phyloP scores from a whole-genome alignment of 1,284 basidiomycete species.

The Moesziomyces sp. region DNA sequence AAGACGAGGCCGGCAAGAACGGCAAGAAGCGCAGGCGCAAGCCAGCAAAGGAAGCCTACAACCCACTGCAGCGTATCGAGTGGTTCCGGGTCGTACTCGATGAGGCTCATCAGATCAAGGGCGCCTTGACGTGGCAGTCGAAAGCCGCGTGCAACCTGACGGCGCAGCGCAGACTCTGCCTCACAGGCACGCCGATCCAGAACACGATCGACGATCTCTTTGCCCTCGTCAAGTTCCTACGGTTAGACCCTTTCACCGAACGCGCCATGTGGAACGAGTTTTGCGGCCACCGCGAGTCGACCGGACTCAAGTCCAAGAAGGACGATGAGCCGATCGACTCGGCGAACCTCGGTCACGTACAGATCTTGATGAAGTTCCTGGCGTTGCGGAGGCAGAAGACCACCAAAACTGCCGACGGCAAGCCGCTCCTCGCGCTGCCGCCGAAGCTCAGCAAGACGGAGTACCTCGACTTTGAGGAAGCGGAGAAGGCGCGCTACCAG shows the following conservation, averaged over 20 bases:
- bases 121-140: slow-evolving; percentile 90
- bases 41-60: slow-evolving; percentile 74
- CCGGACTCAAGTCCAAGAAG: slow-evolving; percentile 33
- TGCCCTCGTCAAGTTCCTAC: slow-evolving; percentile 94
- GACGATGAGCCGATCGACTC: slow-evolving; percentile 72
- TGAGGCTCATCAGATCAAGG: slow-evolving; percentile 94
- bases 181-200: slow-evolving; percentile 98
- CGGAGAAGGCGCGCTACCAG: slow-evolving; percentile 88
- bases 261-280: slow-evolving; percentile 91
- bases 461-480: slow-evolving; percentile 82
- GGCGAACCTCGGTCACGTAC: slow-evolving; percentile 90
- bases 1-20: slow-evolving; percentile 73
- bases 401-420: slow-evolving; percentile 81
- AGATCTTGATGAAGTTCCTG: slow-evolving; percentile 96
- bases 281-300: slow-evolving; percentile 88
- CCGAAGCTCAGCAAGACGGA: slow-evolving; percentile 86
- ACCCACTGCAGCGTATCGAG: slow-evolving; percentile 91
- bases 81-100: slow-evolving; percentile 99
- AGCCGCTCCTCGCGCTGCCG: slow-evolving; percentile 82
- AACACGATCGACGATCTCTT: slow-evolving; percentile 98
- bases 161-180: slow-evolving; percentile 89
- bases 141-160: slow-evolving; percentile 93
- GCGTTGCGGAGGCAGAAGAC: slow-evolving; percentile 97
- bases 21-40: slow-evolving; percentile 70
- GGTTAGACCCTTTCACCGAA: slow-evolving; percentile 90